These are phyloP conservation scores for Clathrospora elynae DNA, from an alignment of 2,329 filamentous ascomycete species.

Conservation along the genomic window DNA sequence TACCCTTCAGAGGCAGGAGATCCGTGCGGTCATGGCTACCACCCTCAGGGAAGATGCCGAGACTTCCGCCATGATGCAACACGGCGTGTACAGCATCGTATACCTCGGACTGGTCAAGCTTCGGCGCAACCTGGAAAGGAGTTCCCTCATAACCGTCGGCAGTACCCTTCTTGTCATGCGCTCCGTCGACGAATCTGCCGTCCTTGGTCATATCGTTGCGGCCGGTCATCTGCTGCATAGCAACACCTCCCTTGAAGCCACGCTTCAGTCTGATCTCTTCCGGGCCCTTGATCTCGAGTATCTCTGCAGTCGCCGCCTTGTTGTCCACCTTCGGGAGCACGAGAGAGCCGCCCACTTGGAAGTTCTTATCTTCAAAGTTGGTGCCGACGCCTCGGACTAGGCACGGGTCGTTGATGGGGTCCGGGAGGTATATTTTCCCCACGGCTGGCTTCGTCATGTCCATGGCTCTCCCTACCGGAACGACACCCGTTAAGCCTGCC, in stretches of 20 bases:
- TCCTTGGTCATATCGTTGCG: slow-evolving; percentile 72
- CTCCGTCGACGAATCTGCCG: slow-evolving; percentile 64
- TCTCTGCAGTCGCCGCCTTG: slow-evolving; percentile 79
- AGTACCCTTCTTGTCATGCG: slow-evolving; percentile 58
- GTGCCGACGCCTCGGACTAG: slow-evolving; percentile 80
- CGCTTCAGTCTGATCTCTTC: slow-evolving; percentile 87
- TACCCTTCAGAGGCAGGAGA: slow-evolving; percentile 78
- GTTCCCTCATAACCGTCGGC: slow-evolving; percentile 70
- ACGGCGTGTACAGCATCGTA: slow-evolving; percentile 92
- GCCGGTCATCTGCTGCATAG: slow-evolving; percentile 81
- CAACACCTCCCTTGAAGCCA: slow-evolving; percentile 76
- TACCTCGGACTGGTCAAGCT: slow-evolving; percentile 91
- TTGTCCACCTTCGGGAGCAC: slow-evolving; percentile 86
- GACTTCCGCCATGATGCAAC: slow-evolving; percentile 80
- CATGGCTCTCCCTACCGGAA: slow-evolving; percentile 91
- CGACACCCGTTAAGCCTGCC: slow-evolving; percentile 81
- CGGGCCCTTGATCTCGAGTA: slow-evolving; percentile 77
- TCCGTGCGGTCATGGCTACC: slow-evolving; percentile 95
- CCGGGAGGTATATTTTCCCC: slow-evolving; percentile 85
- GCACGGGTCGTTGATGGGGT: slow-evolving; percentile 82
- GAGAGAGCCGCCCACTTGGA: slow-evolving; percentile 71
- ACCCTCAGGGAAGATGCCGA: slow-evolving; percentile 96
- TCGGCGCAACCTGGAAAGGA: slow-evolving; percentile 85
- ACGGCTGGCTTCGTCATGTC: slow-evolving; percentile 80
- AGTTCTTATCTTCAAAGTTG: slow-evolving; percentile 69